A percentile compares a stretch with the other conserved stretches of the same genome.
phyloP scores from a whole-genome alignment of 768 basidiomycete genomes.

The Tylopilus balloui region DNA sequence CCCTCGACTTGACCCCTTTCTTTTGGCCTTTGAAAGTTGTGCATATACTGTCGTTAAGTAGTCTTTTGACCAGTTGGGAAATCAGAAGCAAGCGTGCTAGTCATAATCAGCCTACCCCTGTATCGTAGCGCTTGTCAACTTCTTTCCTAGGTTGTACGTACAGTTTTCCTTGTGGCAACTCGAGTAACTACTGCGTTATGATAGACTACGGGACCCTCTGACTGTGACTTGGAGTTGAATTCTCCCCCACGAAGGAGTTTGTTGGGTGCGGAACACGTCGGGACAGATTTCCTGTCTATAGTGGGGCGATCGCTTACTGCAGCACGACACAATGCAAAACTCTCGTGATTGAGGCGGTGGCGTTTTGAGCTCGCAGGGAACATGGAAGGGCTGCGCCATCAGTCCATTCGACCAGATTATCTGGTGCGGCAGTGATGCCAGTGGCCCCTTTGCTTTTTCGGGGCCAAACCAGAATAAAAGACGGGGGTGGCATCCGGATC shows the following conservation, averaged over 20 bases:
- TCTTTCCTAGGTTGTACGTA: not conserved
- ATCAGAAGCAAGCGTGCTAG: not conserved
- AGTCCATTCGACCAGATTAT: not conserved
- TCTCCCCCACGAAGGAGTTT: too few species aligned
- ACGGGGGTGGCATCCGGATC: not conserved
- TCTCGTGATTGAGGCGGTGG: not conserved
- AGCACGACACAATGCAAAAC: too few species aligned
- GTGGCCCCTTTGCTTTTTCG: not conserved
- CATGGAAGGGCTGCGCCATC: not conserved
- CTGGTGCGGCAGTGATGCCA: not conserved
- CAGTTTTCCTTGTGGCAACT: constrained; percentile 10
- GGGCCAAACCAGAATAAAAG: not conserved
- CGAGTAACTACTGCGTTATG: not conserved
- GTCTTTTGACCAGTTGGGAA: constrained; percentile 4
- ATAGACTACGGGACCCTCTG: too few species aligned
- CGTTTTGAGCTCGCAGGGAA: not conserved
- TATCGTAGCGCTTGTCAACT: not conserved
- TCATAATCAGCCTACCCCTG: not conserved
- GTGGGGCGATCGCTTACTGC: too few species aligned
- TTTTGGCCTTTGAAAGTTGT: too few species aligned
- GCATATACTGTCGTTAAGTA: not conserved
- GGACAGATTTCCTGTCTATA: too few species aligned
- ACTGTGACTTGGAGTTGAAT: too few species aligned
- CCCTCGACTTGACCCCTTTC: not conserved
- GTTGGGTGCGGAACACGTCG: too few species aligned